phyloP scores from a whole-genome alignment of 78 protist species.

The Cavenderia fasciculata region DNA sequence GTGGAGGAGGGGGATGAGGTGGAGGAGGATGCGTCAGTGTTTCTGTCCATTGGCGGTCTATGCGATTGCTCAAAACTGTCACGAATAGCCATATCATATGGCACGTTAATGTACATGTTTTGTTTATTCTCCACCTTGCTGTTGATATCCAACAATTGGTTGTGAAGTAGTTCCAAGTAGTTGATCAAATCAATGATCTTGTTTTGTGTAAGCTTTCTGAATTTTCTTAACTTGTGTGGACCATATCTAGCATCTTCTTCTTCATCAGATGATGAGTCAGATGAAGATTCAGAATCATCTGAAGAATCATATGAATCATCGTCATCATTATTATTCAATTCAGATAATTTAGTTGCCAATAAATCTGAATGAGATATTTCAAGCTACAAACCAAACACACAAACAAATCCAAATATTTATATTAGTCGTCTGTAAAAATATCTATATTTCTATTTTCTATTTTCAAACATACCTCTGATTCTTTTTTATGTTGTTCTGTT shows the following conservation, averaged over 20 bases:
- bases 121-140: neutral
- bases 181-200: conserved; percentile 28
- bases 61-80: conserved; percentile 19
- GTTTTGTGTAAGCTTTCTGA: conserved; percentile 7
- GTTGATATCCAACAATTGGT: neutral
- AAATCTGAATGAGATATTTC: neutral
- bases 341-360: neutral
- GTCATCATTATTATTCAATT: neutral
- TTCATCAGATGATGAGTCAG: neutral
- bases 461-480: no score
- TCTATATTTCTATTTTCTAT: no score
- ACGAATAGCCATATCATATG: neutral
- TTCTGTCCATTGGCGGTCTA: neutral
- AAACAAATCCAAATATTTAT: neutral
- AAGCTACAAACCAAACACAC: neutral
- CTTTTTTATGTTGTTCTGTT: neutral
- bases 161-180: conserved; percentile 11
- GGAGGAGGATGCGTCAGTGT: neutral
- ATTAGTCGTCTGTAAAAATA: no score
- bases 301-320: neutral
- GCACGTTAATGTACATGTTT: neutral
- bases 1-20: neutral
- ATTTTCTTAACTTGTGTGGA: conserved; percentile 58
- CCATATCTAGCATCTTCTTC: conserved; percentile 13
- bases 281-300: no score